phyloP scores from a whole-genome alignment of 2,329 filamentous ascomycete species.

The Coniella vitis region DNA sequence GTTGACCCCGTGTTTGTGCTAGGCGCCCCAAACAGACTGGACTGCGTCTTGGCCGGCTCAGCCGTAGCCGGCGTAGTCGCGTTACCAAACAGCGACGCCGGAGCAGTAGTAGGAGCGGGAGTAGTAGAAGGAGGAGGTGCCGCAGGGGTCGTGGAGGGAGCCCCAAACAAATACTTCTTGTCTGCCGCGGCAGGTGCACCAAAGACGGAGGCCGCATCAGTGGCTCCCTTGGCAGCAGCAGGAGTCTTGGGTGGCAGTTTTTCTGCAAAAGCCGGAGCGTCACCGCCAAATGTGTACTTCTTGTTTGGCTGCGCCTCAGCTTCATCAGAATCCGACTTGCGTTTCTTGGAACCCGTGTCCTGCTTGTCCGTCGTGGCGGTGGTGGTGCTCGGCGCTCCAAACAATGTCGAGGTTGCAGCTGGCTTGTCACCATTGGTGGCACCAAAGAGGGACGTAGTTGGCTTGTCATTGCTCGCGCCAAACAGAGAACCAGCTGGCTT shows the following conservation, averaged over 20 bases:
- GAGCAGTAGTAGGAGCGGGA: constrained; percentile 14
- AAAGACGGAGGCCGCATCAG: constrained; percentile 14
- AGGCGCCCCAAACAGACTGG: constrained; percentile 19
- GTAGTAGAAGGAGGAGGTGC: constrained; percentile 17
- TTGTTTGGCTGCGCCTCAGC: constrained; percentile 5
- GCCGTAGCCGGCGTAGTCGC: constrained; percentile 2
- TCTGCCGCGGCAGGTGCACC: constrained; percentile 7
- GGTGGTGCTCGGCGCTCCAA: constrained; percentile 5
- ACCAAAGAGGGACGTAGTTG: constrained; percentile 13
- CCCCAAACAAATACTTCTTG: constrained; percentile 14
- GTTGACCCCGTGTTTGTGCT: neutral
- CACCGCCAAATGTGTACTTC: constrained; percentile 13
- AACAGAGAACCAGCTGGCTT: constrained; percentile 19
- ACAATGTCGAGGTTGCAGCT: constrained; percentile 8
- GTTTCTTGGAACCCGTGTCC: constrained; percentile 13
- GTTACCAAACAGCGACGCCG: constrained; percentile 8
- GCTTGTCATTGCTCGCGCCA: constrained; percentile 13
- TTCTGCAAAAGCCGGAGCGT: constrained; percentile 8
- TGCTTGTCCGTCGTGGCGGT: constrained; percentile 9
- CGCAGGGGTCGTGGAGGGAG: constrained; percentile 2
- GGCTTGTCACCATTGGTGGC: constrained; percentile 5
- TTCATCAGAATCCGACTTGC: constrained; percentile 10
- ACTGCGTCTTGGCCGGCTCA: constrained; percentile 14
- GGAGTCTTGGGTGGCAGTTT: constrained; percentile 15
- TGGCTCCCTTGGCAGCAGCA: constrained; percentile 15